Percentiles rank a stretch among this genome's conserved stretches.
Evolutionary conservation across 805 yeast species (phyloP).

Genomic region (Alloascoidea hylecoeti): DNA sequence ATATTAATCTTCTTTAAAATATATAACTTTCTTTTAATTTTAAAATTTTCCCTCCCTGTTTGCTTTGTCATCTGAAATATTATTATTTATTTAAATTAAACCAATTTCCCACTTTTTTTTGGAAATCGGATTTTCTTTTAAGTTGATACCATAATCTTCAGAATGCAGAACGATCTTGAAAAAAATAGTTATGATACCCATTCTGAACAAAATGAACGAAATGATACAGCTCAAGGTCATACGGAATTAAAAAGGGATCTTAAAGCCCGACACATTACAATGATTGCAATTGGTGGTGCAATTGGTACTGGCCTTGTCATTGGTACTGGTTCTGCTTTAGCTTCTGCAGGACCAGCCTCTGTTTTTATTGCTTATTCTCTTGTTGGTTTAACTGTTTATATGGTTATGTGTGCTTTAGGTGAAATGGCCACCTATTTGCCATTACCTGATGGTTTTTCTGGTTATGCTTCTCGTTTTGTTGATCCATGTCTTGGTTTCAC

Average conservation of each 20-base stretch:
- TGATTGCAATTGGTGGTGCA: constrained; percentile 78
- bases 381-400: constrained; percentile 58
- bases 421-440: constrained; percentile 61
- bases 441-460: constrained; percentile 49
- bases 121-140: too few species aligned
- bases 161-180: too few species aligned
- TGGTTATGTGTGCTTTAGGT: constrained; percentile 56
- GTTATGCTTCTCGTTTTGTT: constrained; percentile 48
- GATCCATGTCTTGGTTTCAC: constrained; percentile 60
- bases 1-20: too few species aligned
- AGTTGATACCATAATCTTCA: too few species aligned
- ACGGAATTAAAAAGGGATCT: constrained; percentile 17
- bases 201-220: too few species aligned
- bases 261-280: constrained; percentile 46
- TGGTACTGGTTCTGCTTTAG: constrained; percentile 61
- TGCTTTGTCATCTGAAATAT: too few species aligned
- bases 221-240: constrained; percentile 6
- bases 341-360: constrained; percentile 51
- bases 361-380: constrained; percentile 46
- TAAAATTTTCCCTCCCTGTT: too few species aligned
- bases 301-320: constrained; percentile 70
- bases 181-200: too few species aligned
- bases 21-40: too few species aligned
- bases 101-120: too few species aligned
- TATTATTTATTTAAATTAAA: too few species aligned